Conservation (phyloP, 1,284 basidiomycete species). For the Rhizoctonia solani region DNA sequence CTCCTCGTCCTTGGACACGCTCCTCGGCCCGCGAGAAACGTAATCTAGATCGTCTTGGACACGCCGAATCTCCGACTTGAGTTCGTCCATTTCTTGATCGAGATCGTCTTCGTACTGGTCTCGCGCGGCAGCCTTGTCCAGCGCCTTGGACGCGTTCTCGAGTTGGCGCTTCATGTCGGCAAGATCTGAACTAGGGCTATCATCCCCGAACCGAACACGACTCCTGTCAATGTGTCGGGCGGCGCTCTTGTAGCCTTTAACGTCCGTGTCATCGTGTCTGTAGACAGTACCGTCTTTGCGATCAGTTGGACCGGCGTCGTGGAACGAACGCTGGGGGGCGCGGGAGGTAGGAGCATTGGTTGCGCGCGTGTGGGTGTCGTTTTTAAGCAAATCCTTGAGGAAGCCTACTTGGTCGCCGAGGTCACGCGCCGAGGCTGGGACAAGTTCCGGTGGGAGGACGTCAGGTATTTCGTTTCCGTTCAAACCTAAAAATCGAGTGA, state of each 20-base stretch:
- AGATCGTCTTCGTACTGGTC: constrained; percentile 85
- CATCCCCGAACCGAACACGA: constrained; percentile 73
- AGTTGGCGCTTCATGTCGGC: constrained; percentile 87
- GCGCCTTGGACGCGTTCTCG: constrained; percentile 77
- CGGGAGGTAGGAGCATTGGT: constrained; percentile 59
- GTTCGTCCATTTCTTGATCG: constrained; percentile 86
- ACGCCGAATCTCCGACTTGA: constrained; percentile 83
- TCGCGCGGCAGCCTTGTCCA: constrained; percentile 70
- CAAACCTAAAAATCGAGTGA: constrained; percentile 59
- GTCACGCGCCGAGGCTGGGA: constrained; percentile 91
- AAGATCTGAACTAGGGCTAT: constrained; percentile 74
- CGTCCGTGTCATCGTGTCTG: constrained; percentile 72
- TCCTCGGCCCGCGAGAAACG: constrained; percentile 76
- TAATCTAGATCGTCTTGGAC: constrained; percentile 95
- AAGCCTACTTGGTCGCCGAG: constrained; percentile 91
- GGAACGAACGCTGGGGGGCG: constrained; percentile 72
- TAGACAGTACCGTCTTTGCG: constrained; percentile 92
- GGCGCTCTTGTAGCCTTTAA: constrained; percentile 76
- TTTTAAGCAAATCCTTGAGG: constrained; percentile 86
- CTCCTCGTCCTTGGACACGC: constrained; percentile 81
- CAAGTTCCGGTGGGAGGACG: constrained; percentile 83
- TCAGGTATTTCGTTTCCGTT: constrained; percentile 94
- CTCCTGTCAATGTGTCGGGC: constrained; percentile 88
- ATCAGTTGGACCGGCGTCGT: constrained; percentile 52
- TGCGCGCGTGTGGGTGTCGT: constrained; percentile 71